Evolutionary conservation across 345 rosid genomes (phyloP).

Genomic region (Eucalyptus guilfoylei): DNA sequence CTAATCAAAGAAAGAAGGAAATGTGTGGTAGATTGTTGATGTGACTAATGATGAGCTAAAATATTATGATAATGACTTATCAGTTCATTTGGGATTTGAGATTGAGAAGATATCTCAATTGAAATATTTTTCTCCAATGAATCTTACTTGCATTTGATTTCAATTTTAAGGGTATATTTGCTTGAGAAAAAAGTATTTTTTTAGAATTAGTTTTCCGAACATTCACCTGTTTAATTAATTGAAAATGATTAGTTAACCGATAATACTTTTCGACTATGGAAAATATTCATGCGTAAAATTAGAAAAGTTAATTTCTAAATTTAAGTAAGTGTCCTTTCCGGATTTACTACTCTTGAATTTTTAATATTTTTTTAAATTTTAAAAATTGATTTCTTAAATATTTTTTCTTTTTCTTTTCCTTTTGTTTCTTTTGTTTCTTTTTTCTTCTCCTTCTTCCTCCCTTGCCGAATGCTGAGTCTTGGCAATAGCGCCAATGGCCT

Average conservation of each 20-base stretch:
- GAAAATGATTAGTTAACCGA: background rate
- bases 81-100: background rate
- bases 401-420: fast-evolving
- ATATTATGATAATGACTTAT: background rate
- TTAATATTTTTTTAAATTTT: no score
- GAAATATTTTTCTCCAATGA: background rate
- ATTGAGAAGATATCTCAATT: background rate
- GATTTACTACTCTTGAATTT: no score
- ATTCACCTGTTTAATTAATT: fast-evolving
- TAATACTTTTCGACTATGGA: background rate
- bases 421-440: fast-evolving
- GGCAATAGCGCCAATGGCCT: no score
- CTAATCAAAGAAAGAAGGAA: background rate
- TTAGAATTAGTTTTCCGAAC: fast-evolving
- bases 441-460: no score
- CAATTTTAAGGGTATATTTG: background rate
- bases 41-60: background rate
- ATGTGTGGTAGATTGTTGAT: background rate
- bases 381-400: no score
- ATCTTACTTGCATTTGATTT: background rate
- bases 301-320: background rate
- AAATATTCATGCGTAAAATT: background rate
- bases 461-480: no score
- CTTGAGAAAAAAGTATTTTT: background rate
- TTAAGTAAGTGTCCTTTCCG: no score